Evolutionary conservation across 2,329 filamentous ascomycete genomes (phyloP), one percentile per base, ranked within the genome.

Genomic region (Colletotrichum melonis): DNA sequence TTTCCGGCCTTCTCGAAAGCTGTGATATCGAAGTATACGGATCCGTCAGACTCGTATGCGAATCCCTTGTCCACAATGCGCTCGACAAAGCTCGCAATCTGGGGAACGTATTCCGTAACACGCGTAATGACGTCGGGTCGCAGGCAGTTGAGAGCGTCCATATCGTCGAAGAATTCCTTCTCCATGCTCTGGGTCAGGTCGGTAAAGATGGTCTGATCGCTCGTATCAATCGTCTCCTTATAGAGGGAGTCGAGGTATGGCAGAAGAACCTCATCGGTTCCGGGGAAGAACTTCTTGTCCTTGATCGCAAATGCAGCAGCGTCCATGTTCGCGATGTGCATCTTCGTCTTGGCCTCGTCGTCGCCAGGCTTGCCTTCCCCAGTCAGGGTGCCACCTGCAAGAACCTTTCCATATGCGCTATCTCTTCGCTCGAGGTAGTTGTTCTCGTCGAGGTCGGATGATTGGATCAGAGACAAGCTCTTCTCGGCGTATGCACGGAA

Each of bases 1-100:
- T 98, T 95, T 0, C 95, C 95, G 0, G 91, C 91, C 76, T 91
- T 91, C 81, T 98, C 95, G 79, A 98, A 98, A 0, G 94, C 91
- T 5, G 88, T 86, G 76, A 97, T 98, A 78, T 98, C 96, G 75
- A 98, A 98, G 83, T 98, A 98, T 0, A 98, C 95, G 0, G 94
- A 97, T 0, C 95, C 95, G 77, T 97, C 93, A 0, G 88, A 84
- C 78, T 91, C 88, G 76, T 98, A 98, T 1, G 92, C 96, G 77
- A 95, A 98, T 0, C 94, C 93, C 80, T 98, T 97, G 64, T 93
- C 86, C 26, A 97, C 91, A 69, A 98, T 94, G 76, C 89, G 91
- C 78, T 96, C 90, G 0, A 98, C 94, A 75, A 97, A 98, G 11
- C 89, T 86, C 58, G 94, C 94, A 79, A 98, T 98, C 79, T 97